Evolutionary conservation across 495 filamentous ascomycete genomes (phyloP), one percentile per base, ranked within the genome.

Genomic region (Evernia prunastri): DNA sequence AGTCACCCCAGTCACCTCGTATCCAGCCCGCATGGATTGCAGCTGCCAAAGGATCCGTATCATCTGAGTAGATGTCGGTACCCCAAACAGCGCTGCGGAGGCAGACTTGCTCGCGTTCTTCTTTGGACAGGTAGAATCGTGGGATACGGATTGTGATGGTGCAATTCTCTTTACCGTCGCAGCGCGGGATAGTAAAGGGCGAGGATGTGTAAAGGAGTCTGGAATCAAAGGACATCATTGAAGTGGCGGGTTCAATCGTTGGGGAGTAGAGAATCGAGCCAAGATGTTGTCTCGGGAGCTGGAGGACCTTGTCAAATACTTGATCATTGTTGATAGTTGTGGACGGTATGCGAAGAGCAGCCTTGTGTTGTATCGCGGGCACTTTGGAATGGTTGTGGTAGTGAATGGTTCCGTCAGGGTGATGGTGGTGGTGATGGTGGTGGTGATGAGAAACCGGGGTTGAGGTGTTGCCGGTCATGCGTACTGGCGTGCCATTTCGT

Each of bases 1-100:
- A 88, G 1, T 89, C 84, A 23, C 84, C 82, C 87, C 91, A 96
- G 64, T 89, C 90, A 33, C 93, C 94, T 13, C 89, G 85, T 63
- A 98, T 88, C 83, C 88, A 97, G 12, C 95, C 95, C 18, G 87
- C 84, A 73, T 98, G 94, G 63, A 97, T 94, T 62, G 93, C 91
- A 5, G 92, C 92, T 0, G 92, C 95, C 57, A 98, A 81, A 8
- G 91, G 84, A 71, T 98, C 95, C 0, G 91, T 96, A 76, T 98
- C 95, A 68, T 97, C 95, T 0, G 92, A 96, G 73, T 98, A 97
- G 9, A 97, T 80, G 25, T 92, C 90, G 0, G 91, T 92, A 13
- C 94, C 94, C 92, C 92, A 98, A 4, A 98, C 74, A 3, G 89
- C 87, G 51, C 88, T 83, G 18, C 87, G 81, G 10, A 81, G 75